phyloP scores from a whole-genome alignment of 495 filamentous ascomycete species.

The Xylaria longipes region DNA sequence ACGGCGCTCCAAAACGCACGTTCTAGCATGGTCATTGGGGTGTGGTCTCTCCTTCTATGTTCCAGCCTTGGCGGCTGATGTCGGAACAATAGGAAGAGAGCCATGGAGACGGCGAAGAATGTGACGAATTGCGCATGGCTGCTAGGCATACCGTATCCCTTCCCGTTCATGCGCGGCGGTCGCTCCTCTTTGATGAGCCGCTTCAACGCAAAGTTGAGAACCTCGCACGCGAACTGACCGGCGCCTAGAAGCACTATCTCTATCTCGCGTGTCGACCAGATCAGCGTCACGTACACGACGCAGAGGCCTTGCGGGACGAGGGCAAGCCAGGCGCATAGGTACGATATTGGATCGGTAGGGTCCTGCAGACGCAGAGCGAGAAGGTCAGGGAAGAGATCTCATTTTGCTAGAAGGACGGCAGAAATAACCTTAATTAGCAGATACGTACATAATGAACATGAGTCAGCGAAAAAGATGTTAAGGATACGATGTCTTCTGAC shows the following conservation, averaged over 20 bases:
- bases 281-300: conserved; percentile 84
- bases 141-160: conserved; percentile 99
- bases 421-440: not conserved
- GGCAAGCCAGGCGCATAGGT: conserved; percentile 89
- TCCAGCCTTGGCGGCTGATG: conserved; percentile 62
- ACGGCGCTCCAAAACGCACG: conserved; percentile 62
- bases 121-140: conserved; percentile 94
- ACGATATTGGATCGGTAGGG: conserved; percentile 82
- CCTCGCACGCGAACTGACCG: conserved; percentile 92
- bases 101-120: conserved; percentile 84
- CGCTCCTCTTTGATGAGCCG: conserved; percentile 90
- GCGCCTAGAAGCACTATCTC: conserved; percentile 90
- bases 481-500: conserved; percentile 65
- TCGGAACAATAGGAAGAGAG: conserved; percentile 80
- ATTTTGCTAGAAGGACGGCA: not conserved
- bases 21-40: conserved; percentile 62
- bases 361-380: conserved; percentile 63
- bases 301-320: conserved; percentile 90
- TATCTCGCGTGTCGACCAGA: conserved; percentile 88
- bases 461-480: conserved; percentile 90
- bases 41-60: conserved; percentile 41
- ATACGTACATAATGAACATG: conserved; percentile 92
- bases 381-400: not conserved
- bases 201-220: conserved; percentile 89
- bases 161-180: conserved; percentile 80